A percentile compares a stretch with the other conserved stretches of the same genome.
These are phyloP conservation scores for Ascochyta viciae-villosae DNA, from an alignment of 2,329 filamentous ascomycete genomes.

Conservation along the genomic window DNA sequence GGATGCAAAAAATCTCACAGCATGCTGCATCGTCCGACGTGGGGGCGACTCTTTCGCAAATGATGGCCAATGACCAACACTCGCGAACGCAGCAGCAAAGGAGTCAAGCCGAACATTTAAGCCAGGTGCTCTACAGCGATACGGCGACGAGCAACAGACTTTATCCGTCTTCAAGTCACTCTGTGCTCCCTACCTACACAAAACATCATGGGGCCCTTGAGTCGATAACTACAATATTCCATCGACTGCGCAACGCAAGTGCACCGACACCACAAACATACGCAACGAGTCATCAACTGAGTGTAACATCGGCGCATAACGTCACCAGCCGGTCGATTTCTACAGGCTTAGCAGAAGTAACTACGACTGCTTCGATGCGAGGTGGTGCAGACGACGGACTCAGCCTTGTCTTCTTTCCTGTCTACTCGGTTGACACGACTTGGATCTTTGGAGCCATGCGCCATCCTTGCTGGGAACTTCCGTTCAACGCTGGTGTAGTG, in stretches of 20 bases:
- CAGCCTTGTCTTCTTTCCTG: background rate
- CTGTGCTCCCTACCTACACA: background rate
- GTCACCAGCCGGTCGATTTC: background rate
- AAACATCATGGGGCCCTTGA: slow-evolving; percentile 18
- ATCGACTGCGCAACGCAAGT: slow-evolving; percentile 20
- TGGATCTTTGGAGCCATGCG: background rate
- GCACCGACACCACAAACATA: slow-evolving; percentile 2
- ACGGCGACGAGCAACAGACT: slow-evolving; percentile 2
- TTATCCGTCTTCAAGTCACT: slow-evolving; percentile 8
- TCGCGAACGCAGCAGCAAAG: slow-evolving; percentile 24
- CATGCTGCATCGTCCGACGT: background rate
- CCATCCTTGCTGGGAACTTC: background rate
- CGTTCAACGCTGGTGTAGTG: slow-evolving; percentile 1
- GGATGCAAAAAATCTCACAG: background rate
- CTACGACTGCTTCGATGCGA: slow-evolving; percentile 15
- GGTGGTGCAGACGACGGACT: slow-evolving; percentile 10
- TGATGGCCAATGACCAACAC: slow-evolving; percentile 1
- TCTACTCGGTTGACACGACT: background rate
- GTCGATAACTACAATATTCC: slow-evolving; percentile 6
- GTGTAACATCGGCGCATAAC: background rate
- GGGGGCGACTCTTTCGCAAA: slow-evolving; percentile 8
- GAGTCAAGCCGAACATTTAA: slow-evolving; percentile 34
- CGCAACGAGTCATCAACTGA: background rate
- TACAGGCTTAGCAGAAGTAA: background rate
- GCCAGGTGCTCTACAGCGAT: slow-evolving; percentile 32